These are phyloP conservation scores for Spizellomyces punctatus DNA, from an alignment of 192 early-diverging fungal genomes.

Conservation along the genomic window DNA sequence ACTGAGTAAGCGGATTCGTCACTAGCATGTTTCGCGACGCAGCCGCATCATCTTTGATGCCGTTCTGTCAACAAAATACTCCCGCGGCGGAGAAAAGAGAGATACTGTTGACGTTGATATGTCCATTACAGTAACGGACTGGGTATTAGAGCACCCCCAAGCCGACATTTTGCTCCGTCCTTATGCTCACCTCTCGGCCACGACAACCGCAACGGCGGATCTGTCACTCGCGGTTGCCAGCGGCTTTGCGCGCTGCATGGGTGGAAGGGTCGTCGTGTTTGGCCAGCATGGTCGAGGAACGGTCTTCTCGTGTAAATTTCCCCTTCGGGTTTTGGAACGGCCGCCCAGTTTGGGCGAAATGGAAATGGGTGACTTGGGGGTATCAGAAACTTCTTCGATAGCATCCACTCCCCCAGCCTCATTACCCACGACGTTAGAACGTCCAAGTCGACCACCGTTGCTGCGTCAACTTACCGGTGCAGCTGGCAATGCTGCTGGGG, in stretches of 20 bases:
- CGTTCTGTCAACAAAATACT: not conserved
- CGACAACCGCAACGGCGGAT: not conserved
- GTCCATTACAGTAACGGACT: constrained; percentile 6
- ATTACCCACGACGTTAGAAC: too few relatives aligned
- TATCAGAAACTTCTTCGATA: not conserved
- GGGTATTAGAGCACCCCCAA: not conserved
- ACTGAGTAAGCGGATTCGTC: not conserved
- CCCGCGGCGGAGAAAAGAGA: not conserved
- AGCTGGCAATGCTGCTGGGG: constrained; percentile 4
- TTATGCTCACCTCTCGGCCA: constrained; percentile 4
- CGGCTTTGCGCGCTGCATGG: constrained; percentile 17
- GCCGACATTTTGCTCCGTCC: constrained; percentile 13
- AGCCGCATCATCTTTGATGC: constrained; percentile 8
- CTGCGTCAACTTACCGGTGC: constrained; percentile 4
- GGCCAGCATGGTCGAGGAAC: constrained; percentile 17
- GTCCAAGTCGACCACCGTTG: not conserved
- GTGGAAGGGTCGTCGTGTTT: constrained; percentile 21
- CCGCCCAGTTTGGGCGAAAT: not conserved
- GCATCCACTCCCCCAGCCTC: not conserved
- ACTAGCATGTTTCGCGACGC: not conserved
- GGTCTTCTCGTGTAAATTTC: constrained; percentile 17
- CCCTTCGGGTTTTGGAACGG: not conserved
- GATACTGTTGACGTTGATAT: constrained; percentile 6
- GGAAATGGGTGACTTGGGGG: not conserved
- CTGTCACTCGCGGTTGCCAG: constrained; percentile 24